These are phyloP conservation scores for Macrotyloma uniflorum DNA, from an alignment of 306 rosid species.

Conservation along the genomic window DNA sequence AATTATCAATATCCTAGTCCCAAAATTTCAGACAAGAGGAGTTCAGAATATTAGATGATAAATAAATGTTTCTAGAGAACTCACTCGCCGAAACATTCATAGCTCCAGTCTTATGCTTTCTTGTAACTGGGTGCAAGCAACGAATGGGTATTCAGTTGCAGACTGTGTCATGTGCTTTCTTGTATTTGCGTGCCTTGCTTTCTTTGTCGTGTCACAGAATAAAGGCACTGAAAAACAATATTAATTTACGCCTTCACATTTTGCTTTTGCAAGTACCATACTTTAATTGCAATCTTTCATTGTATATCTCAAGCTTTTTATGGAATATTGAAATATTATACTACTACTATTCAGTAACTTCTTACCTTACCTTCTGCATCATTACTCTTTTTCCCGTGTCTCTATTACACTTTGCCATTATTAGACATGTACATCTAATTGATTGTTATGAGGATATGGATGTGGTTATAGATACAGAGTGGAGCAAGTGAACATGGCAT, in stretches of 20 bases:
- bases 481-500: conserved; percentile 48
- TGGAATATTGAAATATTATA: background rate
- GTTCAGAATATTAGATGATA: background rate
- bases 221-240: conserved; percentile 33
- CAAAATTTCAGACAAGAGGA: background rate
- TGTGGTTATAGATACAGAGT: conserved; percentile 45
- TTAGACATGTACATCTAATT: background rate
- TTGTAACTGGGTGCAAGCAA: conserved; percentile 40
- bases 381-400: background rate
- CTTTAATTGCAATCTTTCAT: background rate
- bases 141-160: conserved; percentile 7
- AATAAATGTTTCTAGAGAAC: background rate
- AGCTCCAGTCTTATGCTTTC: conserved; percentile 39
- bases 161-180: conserved; percentile 28
- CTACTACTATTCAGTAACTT: background rate
- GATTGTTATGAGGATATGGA: background rate
- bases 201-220: conserved; percentile 41
- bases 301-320: conserved; percentile 6
- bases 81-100: background rate
- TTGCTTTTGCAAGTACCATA: background rate
- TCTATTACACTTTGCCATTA: background rate
- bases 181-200: conserved; percentile 7
- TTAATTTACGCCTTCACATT: background rate
- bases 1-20: background rate
- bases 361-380: background rate